Evolutionary conservation across 345 rosid species (phyloP), one percentile per base, ranked within the genome.

Genomic region (Jatropha curcas): DNA sequence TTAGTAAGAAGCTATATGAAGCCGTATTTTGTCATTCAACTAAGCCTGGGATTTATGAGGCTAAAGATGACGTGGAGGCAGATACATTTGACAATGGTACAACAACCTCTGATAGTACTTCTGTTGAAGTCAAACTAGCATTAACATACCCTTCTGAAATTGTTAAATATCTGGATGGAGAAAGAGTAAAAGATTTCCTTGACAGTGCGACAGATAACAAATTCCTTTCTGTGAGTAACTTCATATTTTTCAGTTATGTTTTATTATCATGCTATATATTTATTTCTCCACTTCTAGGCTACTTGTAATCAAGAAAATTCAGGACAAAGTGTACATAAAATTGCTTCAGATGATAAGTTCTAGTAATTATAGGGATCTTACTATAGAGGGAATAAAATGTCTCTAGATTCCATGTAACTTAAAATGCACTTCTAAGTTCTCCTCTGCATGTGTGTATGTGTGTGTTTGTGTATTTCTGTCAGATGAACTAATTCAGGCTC

Each of bases 1-100:
- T 86, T 56, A 86, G 91, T 66, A 84, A 84, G 76, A 87, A 79
- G 60, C 41, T 87, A 35, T 86, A 84, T 37, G 88, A 89, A 37
- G 68, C 82, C 64, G 80, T 84, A 9, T 82, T 86, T 41, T 60
- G 71, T 58, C 72, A 71, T 69, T 71, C 81, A 70, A 77, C 55
- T 55, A 80, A 71, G 53, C 83, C 86, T 20, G 70, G 65, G 63
- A 76, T 33, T 46, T 68, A 69, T 25, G 80, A 69, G 39, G 71
- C 50, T 45, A 85, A 68, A 74, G 80, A 76, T 62, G 72, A 71
- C 39, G 55, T 17, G 30, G 78, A 73, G 71, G 53, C 48, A 5
- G 68, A 72, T 35, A 66, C 68, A 59, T 57, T 48, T 65, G 67
- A 76, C 43, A 73, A 48, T 70, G 69, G 39, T 45, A 27, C 50